These are phyloP conservation scores for Lojkania enalia DNA, from an alignment of 2,329 filamentous ascomycete species.

Conservation along the genomic window DNA sequence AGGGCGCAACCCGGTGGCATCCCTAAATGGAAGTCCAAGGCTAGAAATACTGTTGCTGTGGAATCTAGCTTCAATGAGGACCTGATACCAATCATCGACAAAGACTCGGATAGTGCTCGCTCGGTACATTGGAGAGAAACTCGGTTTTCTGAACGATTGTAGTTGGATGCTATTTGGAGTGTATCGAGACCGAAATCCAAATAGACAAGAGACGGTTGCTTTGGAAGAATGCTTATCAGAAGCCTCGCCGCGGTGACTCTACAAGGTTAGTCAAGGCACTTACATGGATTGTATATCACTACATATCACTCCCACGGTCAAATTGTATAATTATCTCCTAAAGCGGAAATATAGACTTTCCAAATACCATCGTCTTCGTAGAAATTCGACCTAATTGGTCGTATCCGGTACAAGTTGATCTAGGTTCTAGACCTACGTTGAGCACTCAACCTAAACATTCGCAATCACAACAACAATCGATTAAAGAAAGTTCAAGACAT, in stretches of 20 bases:
- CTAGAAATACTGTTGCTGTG: conserved; percentile 34
- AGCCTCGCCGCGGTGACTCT: not conserved
- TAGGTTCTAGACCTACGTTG: too few species aligned
- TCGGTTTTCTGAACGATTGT: not conserved
- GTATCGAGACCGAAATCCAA: not conserved
- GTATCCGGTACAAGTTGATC: too few species aligned
- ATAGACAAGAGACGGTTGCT: not conserved
- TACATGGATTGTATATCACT: not conserved
- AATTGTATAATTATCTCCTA: too few species aligned
- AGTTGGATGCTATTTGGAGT: not conserved
- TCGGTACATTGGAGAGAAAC: not conserved
- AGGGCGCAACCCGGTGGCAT: conserved; percentile 29
- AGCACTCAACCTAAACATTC: too few species aligned
- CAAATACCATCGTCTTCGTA: too few species aligned
- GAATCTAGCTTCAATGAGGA: conserved; percentile 31
- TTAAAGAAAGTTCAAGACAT: too few species aligned
- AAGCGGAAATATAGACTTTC: too few species aligned
- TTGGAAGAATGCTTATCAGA: not conserved
- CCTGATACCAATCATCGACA: conserved; percentile 36
- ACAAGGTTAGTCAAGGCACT: not conserved
- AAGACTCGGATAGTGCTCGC: conserved; percentile 1
- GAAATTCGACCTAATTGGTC: too few species aligned
- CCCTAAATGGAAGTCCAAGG: conserved; percentile 39
- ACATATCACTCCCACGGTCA: too few species aligned
- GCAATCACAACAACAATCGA: too few species aligned